Conservation (phyloP, 208 protist genomes). For the Phytomonas francai region DNA sequence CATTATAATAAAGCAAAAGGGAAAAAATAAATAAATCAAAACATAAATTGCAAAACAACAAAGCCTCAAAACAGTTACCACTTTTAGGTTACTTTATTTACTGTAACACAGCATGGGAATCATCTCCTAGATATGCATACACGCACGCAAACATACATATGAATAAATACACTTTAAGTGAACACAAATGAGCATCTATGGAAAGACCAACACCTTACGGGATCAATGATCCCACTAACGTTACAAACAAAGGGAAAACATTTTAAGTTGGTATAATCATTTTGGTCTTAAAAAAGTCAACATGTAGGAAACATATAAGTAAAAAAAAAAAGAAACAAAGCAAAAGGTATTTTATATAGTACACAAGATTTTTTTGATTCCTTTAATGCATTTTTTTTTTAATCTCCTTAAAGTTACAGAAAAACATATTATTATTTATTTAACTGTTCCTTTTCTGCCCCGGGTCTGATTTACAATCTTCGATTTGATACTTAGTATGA, state of each 20-base stretch:
- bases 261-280: not conserved
- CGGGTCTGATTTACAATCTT: not conserved
- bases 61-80: not conserved
- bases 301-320: too few species aligned
- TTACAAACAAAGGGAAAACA: conserved; percentile 3
- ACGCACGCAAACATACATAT: too few species aligned
- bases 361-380: conserved; percentile 1
- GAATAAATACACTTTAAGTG: too few species aligned
- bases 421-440: not conserved
- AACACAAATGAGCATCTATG: too few species aligned
- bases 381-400: not conserved
- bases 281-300: too few species aligned
- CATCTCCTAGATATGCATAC: too few species aligned
- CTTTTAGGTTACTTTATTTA: too few species aligned
- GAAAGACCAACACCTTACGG: too few species aligned
- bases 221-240: not conserved
- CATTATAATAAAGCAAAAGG: not conserved
- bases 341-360: conserved; percentile 1
- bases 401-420: conserved; percentile 5
- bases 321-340: conserved; percentile 6
- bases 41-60: not conserved
- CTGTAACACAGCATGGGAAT: too few species aligned
- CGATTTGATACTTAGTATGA: not conserved
- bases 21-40: conserved; percentile 7
- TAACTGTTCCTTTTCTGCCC: not conserved